phyloP scores from a whole-genome alignment of 2,329 filamentous ascomycete species.

The Pseudogymnoascus sp. region DNA sequence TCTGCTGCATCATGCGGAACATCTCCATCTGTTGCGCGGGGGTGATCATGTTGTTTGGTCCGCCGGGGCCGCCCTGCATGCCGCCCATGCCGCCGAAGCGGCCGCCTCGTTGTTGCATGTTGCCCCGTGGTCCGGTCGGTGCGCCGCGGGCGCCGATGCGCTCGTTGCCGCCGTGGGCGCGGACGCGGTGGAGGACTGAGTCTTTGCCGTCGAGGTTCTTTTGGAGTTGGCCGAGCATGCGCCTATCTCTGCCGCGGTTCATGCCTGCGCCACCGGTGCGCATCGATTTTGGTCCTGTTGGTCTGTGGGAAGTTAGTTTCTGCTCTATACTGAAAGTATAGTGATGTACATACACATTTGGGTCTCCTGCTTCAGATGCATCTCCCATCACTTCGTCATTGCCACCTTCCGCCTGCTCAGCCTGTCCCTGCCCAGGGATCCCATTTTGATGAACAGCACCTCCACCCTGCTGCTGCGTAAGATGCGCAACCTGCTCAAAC shows the following conservation, averaged over 20 bases:
- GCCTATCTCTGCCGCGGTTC: slow-evolving; percentile 59
- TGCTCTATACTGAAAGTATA: neutral
- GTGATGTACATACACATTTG: slow-evolving; percentile 46
- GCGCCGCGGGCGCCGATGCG: slow-evolving; percentile 69
- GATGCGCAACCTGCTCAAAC: slow-evolving; percentile 71
- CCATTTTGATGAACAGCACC: slow-evolving; percentile 27
- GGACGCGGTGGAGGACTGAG: slow-evolving; percentile 70
- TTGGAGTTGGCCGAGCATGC: slow-evolving; percentile 77
- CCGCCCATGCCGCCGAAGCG: slow-evolving; percentile 35
- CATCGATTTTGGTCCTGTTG: slow-evolving; percentile 93
- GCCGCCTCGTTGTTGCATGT: slow-evolving; percentile 29
- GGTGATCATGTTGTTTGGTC: slow-evolving; percentile 46
- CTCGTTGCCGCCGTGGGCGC: slow-evolving; percentile 61
- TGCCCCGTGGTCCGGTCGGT: slow-evolving; percentile 61
- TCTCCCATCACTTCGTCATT: slow-evolving; percentile 70
- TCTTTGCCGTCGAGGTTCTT: slow-evolving; percentile 73
- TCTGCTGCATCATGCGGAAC: slow-evolving; percentile 74
- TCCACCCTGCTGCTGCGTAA: slow-evolving; percentile 57
- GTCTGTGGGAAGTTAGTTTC: slow-evolving; percentile 52
- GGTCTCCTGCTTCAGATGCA: slow-evolving; percentile 35
- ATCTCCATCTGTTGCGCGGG: slow-evolving; percentile 65
- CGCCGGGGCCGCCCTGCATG: slow-evolving; percentile 31
- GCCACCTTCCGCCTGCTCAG: slow-evolving; percentile 51
- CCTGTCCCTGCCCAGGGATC: slow-evolving; percentile 27
- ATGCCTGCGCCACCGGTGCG: slow-evolving; percentile 51